Evolutionary conservation across 139 green algal species (phyloP).

Genomic region (Chlamydomonas sp.): DNA sequence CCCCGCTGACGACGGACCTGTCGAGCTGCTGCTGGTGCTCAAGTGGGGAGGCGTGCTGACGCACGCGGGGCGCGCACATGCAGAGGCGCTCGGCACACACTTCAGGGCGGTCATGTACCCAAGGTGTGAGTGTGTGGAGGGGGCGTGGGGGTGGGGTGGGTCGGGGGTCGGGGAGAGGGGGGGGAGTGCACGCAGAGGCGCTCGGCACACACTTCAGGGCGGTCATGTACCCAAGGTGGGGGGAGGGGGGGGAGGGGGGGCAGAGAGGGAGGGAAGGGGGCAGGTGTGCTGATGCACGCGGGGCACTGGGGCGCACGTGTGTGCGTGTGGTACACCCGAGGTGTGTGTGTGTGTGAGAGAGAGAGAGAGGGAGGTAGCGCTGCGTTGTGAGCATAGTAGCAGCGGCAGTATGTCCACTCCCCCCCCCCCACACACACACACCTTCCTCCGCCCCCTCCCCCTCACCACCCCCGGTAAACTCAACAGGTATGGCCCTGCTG

Average conservation of each 20-base stretch:
- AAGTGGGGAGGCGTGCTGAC: conserved; percentile 49
- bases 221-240: conserved; percentile 88
- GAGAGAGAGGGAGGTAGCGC: no score
- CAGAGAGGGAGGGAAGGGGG: no score
- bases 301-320: conserved; percentile 81
- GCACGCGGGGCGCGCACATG: conserved; percentile 58
- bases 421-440: no score
- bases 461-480: not conserved
- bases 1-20: no score
- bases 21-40: conserved; percentile 40
- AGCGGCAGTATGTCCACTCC: no score
- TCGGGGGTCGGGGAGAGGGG: no score
- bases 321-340: no score
- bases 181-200: conserved; percentile 74
- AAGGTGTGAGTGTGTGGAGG: conserved; percentile 32
- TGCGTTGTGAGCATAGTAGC: no score
- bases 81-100: conserved; percentile 80
- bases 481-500: conserved; percentile 14
- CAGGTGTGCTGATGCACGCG: conserved; percentile 62
- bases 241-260: no score
- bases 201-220: conserved; percentile 87
- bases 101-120: conserved; percentile 98
- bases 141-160: no score
- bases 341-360: not conserved
- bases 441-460: not conserved